Conservation (phyloP, 2,329 filamentous ascomycete species). For the Pseudohalonectria lignicola region DNA sequence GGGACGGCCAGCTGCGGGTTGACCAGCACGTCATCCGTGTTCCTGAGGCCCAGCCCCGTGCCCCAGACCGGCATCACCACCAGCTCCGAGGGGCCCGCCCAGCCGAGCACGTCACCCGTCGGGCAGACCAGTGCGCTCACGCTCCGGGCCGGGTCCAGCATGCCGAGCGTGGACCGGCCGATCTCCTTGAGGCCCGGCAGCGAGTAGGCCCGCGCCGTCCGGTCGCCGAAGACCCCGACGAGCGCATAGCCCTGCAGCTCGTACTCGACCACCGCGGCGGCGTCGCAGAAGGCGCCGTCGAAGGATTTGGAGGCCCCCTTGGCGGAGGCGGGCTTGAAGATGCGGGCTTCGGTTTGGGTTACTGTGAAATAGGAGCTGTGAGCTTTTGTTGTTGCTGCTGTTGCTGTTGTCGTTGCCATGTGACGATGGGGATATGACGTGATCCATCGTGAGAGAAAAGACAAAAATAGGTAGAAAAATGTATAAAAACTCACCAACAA, state of each 20-base stretch:
- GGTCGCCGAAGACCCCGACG: conserved; percentile 76
- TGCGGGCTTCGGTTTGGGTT: conserved; percentile 62
- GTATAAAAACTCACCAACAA: conserved; percentile 49
- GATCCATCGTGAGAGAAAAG: no score
- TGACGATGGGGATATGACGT: no score
- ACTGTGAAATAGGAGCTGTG: conserved; percentile 28
- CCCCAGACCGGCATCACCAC: conserved; percentile 80
- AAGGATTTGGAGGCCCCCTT: conserved; percentile 93
- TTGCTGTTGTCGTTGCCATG: no score
- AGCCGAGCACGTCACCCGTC: conserved; percentile 75
- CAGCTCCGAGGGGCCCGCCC: conserved; percentile 80
- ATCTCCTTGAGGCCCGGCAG: conserved; percentile 86
- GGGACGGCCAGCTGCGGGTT: conserved; percentile 67
- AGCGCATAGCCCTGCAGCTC: conserved; percentile 68
- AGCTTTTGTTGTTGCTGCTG: no score
- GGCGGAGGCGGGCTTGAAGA: conserved; percentile 73
- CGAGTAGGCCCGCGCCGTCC: conserved; percentile 67
- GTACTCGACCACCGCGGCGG: conserved; percentile 65
- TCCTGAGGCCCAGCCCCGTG: conserved; percentile 51
- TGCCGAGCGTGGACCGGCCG: conserved; percentile 48
- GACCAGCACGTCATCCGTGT: conserved; percentile 60
- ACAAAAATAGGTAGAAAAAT: no score
- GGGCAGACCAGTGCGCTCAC: conserved; percentile 59
- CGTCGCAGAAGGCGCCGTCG: conserved; percentile 71
- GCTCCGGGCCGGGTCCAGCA: conserved; percentile 65